phyloP scores from a whole-genome alignment of 805 yeast genomes.

The Starmera amethionina region DNA sequence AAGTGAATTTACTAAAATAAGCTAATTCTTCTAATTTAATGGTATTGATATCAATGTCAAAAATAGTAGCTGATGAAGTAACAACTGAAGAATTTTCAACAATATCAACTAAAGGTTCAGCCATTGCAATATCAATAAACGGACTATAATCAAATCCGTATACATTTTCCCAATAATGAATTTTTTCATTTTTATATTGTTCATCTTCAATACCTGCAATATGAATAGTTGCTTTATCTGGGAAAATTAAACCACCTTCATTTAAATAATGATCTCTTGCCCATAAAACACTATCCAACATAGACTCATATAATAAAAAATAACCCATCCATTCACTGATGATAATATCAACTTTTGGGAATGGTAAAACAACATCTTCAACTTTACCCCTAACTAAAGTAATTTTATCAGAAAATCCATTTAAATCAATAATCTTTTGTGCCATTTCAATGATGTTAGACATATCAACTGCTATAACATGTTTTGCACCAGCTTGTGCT shows the following conservation, averaged over 20 bases:
- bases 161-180: slow-evolving; percentile 92
- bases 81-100: slow-evolving; percentile 71
- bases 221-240: slow-evolving; percentile 85
- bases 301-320: slow-evolving; percentile 88
- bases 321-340: slow-evolving; percentile 99
- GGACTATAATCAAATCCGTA: slow-evolving; percentile 96
- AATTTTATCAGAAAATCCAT: slow-evolving; percentile 79
- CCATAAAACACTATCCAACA: slow-evolving; percentile 90
- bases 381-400: slow-evolving; percentile 86
- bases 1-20: slow-evolving; percentile 58
- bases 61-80: slow-evolving; percentile 62
- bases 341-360: slow-evolving; percentile 83
- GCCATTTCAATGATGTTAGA: slow-evolving; percentile 96
- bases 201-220: slow-evolving; percentile 91
- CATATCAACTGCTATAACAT: slow-evolving; percentile 96
- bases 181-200: slow-evolving; percentile 83
- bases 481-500: slow-evolving; percentile 97
- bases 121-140: slow-evolving; percentile 74
- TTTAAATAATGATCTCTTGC: slow-evolving; percentile 85
- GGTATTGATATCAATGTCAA: slow-evolving; percentile 84
- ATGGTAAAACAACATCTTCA: slow-evolving; percentile 87
- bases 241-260: slow-evolving; percentile 83
- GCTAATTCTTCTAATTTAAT: slow-evolving; percentile 75
- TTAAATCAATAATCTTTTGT: slow-evolving; percentile 70
- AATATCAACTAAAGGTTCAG: slow-evolving; percentile 93